Percentiles rank a stretch among this genome's conserved stretches.
These are phyloP conservation scores for Aureobasidium subglaciale DNA, from an alignment of 2,329 filamentous ascomycete genomes.

Conservation along the genomic window DNA sequence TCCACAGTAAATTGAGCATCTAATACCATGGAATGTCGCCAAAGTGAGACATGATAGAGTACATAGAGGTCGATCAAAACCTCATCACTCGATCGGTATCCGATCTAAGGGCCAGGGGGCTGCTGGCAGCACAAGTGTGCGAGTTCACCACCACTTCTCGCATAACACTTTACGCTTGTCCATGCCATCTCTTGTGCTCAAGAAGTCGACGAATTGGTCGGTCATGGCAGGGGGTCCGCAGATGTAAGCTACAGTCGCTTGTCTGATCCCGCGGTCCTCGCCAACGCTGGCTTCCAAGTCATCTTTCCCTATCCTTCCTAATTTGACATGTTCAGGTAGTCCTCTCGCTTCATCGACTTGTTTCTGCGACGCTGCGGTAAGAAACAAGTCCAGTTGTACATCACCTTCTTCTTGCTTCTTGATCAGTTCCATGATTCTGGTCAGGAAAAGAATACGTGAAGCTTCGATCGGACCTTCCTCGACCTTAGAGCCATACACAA, in stretches of 20 bases:
- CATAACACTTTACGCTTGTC: slow-evolving; percentile 35
- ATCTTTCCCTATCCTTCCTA: slow-evolving; percentile 23
- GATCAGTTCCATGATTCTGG: slow-evolving; percentile 34
- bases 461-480: slow-evolving; percentile 23
- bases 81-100: too few species aligned
- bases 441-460: slow-evolving; percentile 40
- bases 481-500: slow-evolving; percentile 57
- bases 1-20: too few species aligned
- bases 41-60: too few species aligned
- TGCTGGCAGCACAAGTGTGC: background rate
- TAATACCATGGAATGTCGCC: too few species aligned
- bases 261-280: slow-evolving; percentile 26
- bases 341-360: slow-evolving; percentile 1
- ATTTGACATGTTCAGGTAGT: slow-evolving; percentile 9
- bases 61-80: too few species aligned
- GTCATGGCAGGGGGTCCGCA: slow-evolving; percentile 45
- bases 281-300: slow-evolving; percentile 37
- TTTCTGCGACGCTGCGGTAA: slow-evolving; percentile 25
- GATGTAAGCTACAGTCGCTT: slow-evolving; percentile 38
- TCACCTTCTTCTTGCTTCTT: slow-evolving; percentile 16
- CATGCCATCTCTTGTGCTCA: slow-evolving; percentile 34
- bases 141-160: slow-evolving; percentile 45
- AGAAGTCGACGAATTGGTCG: slow-evolving; percentile 37
- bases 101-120: too few species aligned
- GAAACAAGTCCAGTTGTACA: slow-evolving; percentile 26